Evolutionary conservation across 2,329 filamentous ascomycete genomes (phyloP), one percentile per base, ranked within the genome.

Genomic region (Fusarium sp.): DNA sequence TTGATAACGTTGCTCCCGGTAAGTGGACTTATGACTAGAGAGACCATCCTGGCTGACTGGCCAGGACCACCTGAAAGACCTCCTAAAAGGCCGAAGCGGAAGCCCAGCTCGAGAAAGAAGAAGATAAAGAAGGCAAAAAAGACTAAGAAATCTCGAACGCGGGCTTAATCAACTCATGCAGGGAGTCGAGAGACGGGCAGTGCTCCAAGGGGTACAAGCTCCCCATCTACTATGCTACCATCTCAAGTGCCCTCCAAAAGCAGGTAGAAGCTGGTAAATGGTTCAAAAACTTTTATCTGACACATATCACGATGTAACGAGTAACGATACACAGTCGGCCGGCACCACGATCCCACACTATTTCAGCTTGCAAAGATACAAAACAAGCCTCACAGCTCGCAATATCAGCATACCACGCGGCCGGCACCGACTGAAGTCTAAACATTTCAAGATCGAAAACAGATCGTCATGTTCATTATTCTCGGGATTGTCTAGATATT

Each of bases 381-480:
- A 28, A 8, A n/a, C n/a, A n/a, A 13, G 16, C 41, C 20, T 18
- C 16, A 12, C 4, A 30, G 10, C 26, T 15, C 49, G 33, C 10
- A 18, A 45, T 12, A 23, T 18, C 28, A 26, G n/a, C 8, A 41
- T 9, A 9, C 38, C 10, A 12, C 18, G 5, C 5, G 31, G 26
- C 23, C 15, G 16, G 33, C 1, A 33, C 8, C 13, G 13, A 13
- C 11, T 42, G 18, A 6, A 18, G n/a, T 36, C 30, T 26, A 5
- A 16, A 23, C 7, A 16, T 12, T 16, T 26, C 12, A 62, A 15
- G 13, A 18, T 36, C 15, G 44, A 53, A 58, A 51, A 50, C 30
- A 38, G 41, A 47, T 60, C 18, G 44, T 68, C 31, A 52, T 60
- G 34, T 44, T 58, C 49, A 67, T 68, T 68, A 36, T 20, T 68